Base-by-base conservation (phyloP, 805 yeast species). In the Pichia exigua region DNA sequence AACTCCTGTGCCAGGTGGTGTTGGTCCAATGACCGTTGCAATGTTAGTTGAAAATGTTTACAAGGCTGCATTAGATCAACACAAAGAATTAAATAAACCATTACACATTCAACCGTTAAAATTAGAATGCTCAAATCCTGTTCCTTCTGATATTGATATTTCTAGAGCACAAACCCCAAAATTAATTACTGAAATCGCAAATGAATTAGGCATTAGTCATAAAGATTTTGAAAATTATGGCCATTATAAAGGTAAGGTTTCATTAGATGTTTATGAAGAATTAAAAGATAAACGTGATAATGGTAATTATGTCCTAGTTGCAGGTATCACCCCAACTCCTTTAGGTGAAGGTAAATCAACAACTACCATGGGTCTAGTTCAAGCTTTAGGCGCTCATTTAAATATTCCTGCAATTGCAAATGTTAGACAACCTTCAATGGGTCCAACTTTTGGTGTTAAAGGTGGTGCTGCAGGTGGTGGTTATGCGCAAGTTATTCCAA, bases 401-500 rank as follows among this genome's bases (percentile, higher is more conserved):
- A 74, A 79, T 48, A 74, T 78, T 59, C 80, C 83, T 53, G 83
- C 84, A 15, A 77, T 85, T 63, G 94, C 92, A 57, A 85, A 85
- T 64, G 94, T 85, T 48, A 79, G 94, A 74, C 94, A 85, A 66
- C 94, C 94, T 26, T 83, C 90, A 10, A 84, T 85, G 91, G 94
- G 94, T 51, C 94, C 94, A 57, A 85, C 94, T 20, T 85, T 85
- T 62, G 94, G 94, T 71, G 84, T 85, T 59, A 85, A 85, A 67
- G 94, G 94, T 69, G 94, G 94, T 71, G 94, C 94, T 59, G 94
- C 94, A 9, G 94, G 94, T 66, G 92, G 94, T 67, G 94, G 94
- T 54, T 85, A 85, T 65, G 83, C 94, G 28, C 92, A 85, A 69
- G 94, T 85, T 32, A 84, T 85, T 65, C 94, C 94, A 57, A 85